Evolutionary conservation across 495 filamentous ascomycete species (phyloP), one percentile per base, ranked within the genome.

Genomic region (Ramalina peruviana): DNA sequence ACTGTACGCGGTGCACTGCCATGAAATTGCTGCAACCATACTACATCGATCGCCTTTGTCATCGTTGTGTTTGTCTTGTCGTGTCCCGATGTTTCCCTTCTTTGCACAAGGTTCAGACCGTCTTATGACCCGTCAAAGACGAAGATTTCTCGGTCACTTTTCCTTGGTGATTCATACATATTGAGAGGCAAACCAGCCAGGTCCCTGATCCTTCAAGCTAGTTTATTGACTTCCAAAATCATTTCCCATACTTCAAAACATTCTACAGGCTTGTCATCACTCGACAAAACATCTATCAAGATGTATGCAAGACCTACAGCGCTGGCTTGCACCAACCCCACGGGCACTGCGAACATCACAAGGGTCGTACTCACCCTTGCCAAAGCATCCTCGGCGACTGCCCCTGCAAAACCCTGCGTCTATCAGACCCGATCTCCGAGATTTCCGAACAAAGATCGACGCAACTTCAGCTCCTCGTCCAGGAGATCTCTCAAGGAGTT

Each of bases 401-500:
- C 36, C 4, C 47, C 7, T 25, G 27, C 50, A 36, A 53, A 42
- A n/a, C 36, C 54, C 3, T 54, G 44, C 38, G 48, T 49, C 16
- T 47, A 30, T 16, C 43, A n/a, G 27, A 33, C 36, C 21, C 37
- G 45, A 16, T 25, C 17, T 15, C 50, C 46, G 12, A 52, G 23
- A 16, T 17, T 41, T 40, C 11, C 27, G 11, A 16, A 23, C 26
- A 50, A 36, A 12, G 40, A 45, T 13, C 41, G 7, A 19, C 49
- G 58, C 49, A 39, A 37, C 2, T 62, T 60, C 44, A 58, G 48
- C 19, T 51, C 49, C 20, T 56, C 58, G 20, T 44, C 52, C 21
- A 40, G 20, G 16, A 23, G 39, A 36, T 47, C 43, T 4, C 33
- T 58, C 21, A 38, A 56, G 21, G 55, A 62, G 46, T 46, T 48